These are phyloP conservation scores for Trichophyton benhamiae DNA, from an alignment of 2,329 filamentous ascomycete species.

Conservation along the genomic window DNA sequence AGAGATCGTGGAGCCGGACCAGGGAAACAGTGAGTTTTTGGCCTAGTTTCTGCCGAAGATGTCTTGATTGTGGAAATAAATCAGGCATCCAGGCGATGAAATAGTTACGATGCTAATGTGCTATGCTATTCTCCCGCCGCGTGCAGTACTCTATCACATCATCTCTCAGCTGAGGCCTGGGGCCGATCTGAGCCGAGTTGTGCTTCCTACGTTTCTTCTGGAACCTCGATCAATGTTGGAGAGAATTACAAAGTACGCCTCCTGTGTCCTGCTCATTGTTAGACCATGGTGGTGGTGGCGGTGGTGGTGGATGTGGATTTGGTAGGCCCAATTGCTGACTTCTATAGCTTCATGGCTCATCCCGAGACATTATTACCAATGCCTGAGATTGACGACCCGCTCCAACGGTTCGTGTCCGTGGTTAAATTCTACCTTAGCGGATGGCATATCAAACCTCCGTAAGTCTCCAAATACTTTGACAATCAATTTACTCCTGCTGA, in stretches of 20 bases:
- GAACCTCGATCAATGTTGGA: constrained; percentile 97
- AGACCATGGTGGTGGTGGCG: not conserved
- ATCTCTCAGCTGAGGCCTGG: constrained; percentile 93
- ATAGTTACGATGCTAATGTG: not conserved
- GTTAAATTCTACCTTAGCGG: constrained; percentile 97
- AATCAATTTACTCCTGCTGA: not conserved
- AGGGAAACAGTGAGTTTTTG: constrained; percentile 67
- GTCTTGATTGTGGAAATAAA: not conserved
- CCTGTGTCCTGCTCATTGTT: not conserved
- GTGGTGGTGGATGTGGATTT: not conserved
- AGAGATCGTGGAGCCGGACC: constrained; percentile 75
- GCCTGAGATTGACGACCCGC: constrained; percentile 73
- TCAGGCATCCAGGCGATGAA: not conserved
- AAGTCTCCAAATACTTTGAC: constrained; percentile 31
- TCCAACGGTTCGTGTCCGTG: constrained; percentile 81
- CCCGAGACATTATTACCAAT: constrained; percentile 89
- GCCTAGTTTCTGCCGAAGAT: not conserved
- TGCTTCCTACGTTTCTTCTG: constrained; percentile 92
- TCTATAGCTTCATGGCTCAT: constrained; percentile 92
- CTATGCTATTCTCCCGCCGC: not conserved
- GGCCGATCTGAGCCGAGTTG: constrained; percentile 86
- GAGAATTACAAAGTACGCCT: constrained; percentile 83
- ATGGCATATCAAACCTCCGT: constrained; percentile 98
- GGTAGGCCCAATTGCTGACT: not conserved
- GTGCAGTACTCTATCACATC: constrained; percentile 79